Base-by-base conservation (phyloP, 2,329 filamentous ascomycete species). In the Dactylonectria macrodidyma region DNA sequence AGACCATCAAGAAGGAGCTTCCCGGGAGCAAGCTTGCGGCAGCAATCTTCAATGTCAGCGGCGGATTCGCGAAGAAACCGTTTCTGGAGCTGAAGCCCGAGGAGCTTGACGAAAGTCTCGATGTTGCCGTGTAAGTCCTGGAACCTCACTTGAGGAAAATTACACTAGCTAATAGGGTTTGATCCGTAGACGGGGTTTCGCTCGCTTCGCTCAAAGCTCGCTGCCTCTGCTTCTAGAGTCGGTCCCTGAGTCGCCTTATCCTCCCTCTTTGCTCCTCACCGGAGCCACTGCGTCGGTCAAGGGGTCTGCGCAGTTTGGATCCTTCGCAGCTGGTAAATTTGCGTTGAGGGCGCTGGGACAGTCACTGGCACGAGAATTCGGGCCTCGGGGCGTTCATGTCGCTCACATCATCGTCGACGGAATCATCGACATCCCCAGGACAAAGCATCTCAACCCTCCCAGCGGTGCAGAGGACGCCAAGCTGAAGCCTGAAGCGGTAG, bases 331-430 rank as follows among this genome's bases (percentile, higher is more conserved):
- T 2, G 92, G 92, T 33, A 97, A 97, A 79, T 97, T 94, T 78
- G 94, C 93, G 4, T 83, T 92, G 73, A 87, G 95, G 36, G 93
- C 91, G 0, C 81, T 97, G 58, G 87, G 88, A 0, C 93, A 95
- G 80, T 92, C 89, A 38, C 84, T 97, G 30, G 93, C 94, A 0
- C 88, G 92, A 64, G 95, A 97, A 79, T 97, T 96, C 79, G 93
- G 92, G 0, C 94, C 95, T 0, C 86, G 93, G 79, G 95, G 95
- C 2, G 88, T 97, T 2, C 95, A 97, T 79, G 92, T 97, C 1
- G 89, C 92, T 0, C 93, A 97, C 81, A 90, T 91, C 5, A 90
- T 97, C 67, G 91, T 97, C 62, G 95, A 97, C 77, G 95, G 94
- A 0, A 87, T 93, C 1, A 97, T 97, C 79, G 92, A 97, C 79